phyloP scores from a whole-genome alignment of 257 asterid genomes.

The Orobanche coerulescens region DNA sequence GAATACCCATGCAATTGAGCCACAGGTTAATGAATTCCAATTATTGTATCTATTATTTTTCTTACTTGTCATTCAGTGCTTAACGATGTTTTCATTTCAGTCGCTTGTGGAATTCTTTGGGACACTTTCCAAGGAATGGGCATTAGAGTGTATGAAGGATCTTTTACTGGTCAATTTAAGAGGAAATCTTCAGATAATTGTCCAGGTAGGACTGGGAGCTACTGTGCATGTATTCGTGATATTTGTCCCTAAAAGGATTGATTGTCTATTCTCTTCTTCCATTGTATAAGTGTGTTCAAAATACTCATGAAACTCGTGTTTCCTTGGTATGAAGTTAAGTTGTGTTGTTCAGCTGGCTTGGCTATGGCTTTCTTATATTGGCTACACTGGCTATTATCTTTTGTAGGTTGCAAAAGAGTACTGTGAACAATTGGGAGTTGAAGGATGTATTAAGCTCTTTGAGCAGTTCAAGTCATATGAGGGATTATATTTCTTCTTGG shows the following conservation, averaged over 20 bases:
- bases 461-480: slow-evolving; percentile 98
- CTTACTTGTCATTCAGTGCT: slow-evolving; percentile 11
- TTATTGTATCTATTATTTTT: background rate
- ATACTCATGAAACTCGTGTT: slow-evolving; percentile 7
- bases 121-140: slow-evolving; percentile 94
- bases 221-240: background rate
- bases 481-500: slow-evolving; percentile 94
- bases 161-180: slow-evolving; percentile 89
- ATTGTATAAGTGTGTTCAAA: background rate
- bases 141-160: slow-evolving; percentile 98
- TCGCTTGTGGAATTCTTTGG: slow-evolving; percentile 96
- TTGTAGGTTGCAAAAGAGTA: slow-evolving; percentile 92
- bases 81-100: slow-evolving; percentile 37
- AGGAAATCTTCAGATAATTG: slow-evolving; percentile 99
- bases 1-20: slow-evolving; percentile 99
- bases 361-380: slow-evolving; percentile 3
- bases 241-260: background rate
- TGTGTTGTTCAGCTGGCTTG: background rate
- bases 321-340: background rate
- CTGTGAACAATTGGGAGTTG: slow-evolving; percentile 96
- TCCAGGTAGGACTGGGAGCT: slow-evolving; percentile 54
- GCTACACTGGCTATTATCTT: slow-evolving; percentile 16
- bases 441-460: slow-evolving; percentile 81
- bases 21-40: slow-evolving; percentile 55
- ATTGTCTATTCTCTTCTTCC: background rate